phyloP scores from a whole-genome alignment of 345 rosid genomes.

The Aquilaria malaccensis region DNA sequence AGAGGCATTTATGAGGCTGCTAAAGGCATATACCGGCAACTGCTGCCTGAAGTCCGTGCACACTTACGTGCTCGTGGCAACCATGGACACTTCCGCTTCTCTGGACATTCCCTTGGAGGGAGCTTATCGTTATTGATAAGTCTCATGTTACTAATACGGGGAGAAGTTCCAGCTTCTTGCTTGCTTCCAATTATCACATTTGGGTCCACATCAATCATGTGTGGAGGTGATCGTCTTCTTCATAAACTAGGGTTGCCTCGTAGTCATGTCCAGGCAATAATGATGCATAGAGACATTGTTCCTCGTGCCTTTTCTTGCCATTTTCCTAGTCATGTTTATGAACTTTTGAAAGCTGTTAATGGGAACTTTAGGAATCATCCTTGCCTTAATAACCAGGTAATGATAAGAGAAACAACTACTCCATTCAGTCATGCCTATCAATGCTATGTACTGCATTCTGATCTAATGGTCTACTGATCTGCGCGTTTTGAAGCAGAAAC shows the following conservation, averaged over 20 bases:
- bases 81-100: constrained; percentile 71
- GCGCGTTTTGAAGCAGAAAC: constrained; percentile 41
- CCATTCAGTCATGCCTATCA: background rate
- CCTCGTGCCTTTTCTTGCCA: constrained; percentile 95
- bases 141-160: constrained; percentile 80
- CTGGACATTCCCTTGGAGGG: constrained; percentile 98
- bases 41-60: constrained; percentile 75
- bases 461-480: background rate
- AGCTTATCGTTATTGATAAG: constrained; percentile 80
- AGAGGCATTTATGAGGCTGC: constrained; percentile 99
- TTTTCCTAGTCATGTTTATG: constrained; percentile 76
- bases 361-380: constrained; percentile 79
- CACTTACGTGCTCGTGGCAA: constrained; percentile 63
- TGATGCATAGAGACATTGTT: constrained; percentile 93
- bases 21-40: constrained; percentile 83
- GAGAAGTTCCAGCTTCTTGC: constrained; percentile 67
- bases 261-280: constrained; percentile 61
- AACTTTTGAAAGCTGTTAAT: constrained; percentile 82
- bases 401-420: background rate
- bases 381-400: constrained; percentile 79
- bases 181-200: constrained; percentile 89
- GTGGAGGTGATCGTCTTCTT: constrained; percentile 87
- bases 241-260: constrained; percentile 69
- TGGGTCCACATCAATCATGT: constrained; percentile 93
- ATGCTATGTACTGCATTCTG: background rate